Conservation (phyloP, 2,329 filamentous ascomycete species). For the Neofusicoccum sp. region DNA sequence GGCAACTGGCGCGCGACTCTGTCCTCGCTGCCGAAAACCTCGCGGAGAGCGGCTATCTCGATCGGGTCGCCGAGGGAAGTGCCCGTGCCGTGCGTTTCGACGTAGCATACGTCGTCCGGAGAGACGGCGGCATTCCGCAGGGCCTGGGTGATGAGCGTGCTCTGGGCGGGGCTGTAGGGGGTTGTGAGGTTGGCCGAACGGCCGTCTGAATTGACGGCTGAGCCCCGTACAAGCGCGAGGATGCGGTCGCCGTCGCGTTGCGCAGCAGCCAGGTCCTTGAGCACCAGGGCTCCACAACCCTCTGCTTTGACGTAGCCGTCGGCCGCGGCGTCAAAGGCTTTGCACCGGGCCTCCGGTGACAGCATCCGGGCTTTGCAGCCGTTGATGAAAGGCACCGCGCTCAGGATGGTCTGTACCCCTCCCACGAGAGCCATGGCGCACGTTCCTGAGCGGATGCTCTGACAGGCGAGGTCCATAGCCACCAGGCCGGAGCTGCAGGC, state of each 20-base stretch:
- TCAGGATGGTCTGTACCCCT: too few relatives aligned
- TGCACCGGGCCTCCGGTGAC: too few relatives aligned
- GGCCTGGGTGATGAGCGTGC: constrained; percentile 37
- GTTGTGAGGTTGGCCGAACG: constrained; percentile 59
- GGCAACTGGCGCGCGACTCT: not conserved
- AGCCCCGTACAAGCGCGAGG: constrained; percentile 55
- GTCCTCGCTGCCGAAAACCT: constrained; percentile 22
- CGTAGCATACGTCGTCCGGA: constrained; percentile 19
- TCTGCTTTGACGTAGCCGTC: too few relatives aligned
- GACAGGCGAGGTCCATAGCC: constrained; percentile 32
- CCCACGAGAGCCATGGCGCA: constrained; percentile 16
- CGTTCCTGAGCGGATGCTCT: constrained; percentile 24
- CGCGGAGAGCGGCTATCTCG: constrained; percentile 39
- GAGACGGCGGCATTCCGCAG: constrained; percentile 38
- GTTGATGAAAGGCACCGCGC: too few relatives aligned
- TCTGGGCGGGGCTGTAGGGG: constrained; percentile 56
- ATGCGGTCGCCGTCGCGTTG: constrained; percentile 58
- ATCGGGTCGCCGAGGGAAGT: constrained; percentile 54
- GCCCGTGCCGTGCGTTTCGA: constrained; percentile 56
- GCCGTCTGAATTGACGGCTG: constrained; percentile 55
- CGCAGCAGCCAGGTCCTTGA: constrained; percentile 45
- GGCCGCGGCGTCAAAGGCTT: too few relatives aligned
- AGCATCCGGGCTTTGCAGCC: too few relatives aligned
- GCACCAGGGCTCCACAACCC: too few relatives aligned
- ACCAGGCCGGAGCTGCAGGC: constrained; percentile 34